These are phyloP conservation scores for Fraxinus anomala DNA, from an alignment of 257 asterid species.

Conservation along the genomic window DNA sequence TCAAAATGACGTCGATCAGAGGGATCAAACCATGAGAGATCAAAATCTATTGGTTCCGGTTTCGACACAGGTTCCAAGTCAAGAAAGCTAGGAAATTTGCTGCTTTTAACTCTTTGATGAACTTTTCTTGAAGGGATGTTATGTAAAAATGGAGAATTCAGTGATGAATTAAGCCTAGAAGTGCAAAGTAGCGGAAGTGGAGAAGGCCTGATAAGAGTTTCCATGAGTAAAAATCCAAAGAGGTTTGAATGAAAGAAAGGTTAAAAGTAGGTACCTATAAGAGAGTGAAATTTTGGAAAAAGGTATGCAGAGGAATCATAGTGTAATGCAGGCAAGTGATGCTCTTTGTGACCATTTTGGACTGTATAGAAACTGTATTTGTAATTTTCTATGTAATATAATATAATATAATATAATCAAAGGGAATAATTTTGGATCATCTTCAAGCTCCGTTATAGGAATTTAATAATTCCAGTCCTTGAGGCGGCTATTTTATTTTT, in stretches of 20 bases:
- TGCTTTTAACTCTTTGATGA: constrained; percentile 34
- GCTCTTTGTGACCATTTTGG: neutral
- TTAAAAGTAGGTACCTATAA: constrained; percentile 3
- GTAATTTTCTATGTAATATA: neutral
- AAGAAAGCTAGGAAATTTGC: constrained; percentile 54
- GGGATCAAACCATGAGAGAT: constrained; percentile 60
- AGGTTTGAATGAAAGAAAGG: neutral
- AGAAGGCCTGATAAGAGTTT: constrained; percentile 43
- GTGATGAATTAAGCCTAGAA: constrained; percentile 32
- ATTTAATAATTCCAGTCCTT: no score
- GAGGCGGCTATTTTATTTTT: no score
- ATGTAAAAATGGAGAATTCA: constrained; percentile 28
- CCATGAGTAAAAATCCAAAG: constrained; percentile 44
- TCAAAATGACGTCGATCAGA: constrained; percentile 59
- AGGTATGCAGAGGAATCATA: neutral
- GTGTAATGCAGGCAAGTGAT: neutral
- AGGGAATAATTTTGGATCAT: no score
- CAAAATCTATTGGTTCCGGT: constrained; percentile 51
- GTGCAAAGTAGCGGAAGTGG: constrained; percentile 41
- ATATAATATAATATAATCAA: no score
- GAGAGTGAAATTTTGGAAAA: neutral
- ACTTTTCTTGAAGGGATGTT: constrained; percentile 28
- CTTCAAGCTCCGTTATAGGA: no score
- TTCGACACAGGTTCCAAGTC: constrained; percentile 69
- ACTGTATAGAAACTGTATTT: neutral